Percentiles rank a stretch among this genome's conserved stretches.
Conservation (phyloP, 1,284 basidiomycete species). For the Rhizopogon hawkerae region DNA sequence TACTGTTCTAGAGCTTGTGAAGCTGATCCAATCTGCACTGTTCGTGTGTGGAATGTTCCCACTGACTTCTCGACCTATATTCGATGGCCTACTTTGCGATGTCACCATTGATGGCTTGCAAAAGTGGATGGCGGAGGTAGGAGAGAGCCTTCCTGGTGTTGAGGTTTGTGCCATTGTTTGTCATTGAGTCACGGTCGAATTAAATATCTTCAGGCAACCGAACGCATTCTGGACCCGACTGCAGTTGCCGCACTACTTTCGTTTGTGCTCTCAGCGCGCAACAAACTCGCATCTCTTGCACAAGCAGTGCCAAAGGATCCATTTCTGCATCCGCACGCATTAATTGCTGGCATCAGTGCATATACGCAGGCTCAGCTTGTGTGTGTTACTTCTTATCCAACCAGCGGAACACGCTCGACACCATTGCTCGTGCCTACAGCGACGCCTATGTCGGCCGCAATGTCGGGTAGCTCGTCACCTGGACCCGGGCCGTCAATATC, state of each 20-base stretch:
- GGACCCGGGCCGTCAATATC: conserved; percentile 11
- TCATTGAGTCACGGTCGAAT: conserved; percentile 5
- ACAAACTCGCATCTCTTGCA: conserved; percentile 42
- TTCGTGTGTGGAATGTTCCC: conserved; percentile 60
- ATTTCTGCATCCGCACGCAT: conserved; percentile 56
- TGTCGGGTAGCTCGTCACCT: conserved; percentile 12
- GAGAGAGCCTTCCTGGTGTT: conserved; percentile 48
- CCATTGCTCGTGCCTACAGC: conserved; percentile 1
- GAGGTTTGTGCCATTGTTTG: conserved; percentile 39
- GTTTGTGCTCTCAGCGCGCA: conserved; percentile 55
- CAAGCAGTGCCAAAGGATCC: conserved; percentile 64
- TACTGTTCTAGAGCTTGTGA: conserved; percentile 67
- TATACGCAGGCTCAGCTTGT: conserved; percentile 21
- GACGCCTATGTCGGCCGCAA: conserved; percentile 2
- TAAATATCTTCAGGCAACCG: conserved; percentile 43
- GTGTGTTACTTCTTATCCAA: conserved; percentile 6
- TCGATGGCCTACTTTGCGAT: conserved; percentile 69
- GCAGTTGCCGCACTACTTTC: conserved; percentile 62
- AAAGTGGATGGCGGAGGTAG: conserved; percentile 57
- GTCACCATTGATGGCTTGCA: conserved; percentile 60
- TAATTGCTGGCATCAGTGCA: conserved; percentile 36
- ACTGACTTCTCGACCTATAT: conserved; percentile 20
- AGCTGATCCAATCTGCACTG: conserved; percentile 60
- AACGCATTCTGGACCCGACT: conserved; percentile 62
- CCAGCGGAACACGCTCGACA: conserved; percentile 10